Percentiles rank a stretch among this genome's conserved stretches.
Conservation (phyloP, 495 filamentous ascomycete genomes). For the Letharia columbiana region DNA sequence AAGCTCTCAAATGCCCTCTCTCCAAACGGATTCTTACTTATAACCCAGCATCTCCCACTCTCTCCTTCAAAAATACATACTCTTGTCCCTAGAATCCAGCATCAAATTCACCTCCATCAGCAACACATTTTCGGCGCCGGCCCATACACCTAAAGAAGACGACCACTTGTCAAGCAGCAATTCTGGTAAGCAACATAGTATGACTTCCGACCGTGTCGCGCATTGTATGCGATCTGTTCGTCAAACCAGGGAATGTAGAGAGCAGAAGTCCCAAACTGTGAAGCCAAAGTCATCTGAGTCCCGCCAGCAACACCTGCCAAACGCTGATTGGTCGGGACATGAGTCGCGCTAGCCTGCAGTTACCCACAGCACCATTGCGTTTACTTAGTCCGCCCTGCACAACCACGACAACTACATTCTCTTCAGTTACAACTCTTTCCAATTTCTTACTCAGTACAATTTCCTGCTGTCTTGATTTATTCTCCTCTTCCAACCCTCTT, state of each 20-base stretch:
- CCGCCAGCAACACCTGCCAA: background rate
- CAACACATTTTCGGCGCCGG: background rate
- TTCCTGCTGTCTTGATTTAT: background rate
- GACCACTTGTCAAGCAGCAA: background rate
- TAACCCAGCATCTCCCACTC: background rate
- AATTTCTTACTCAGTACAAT: background rate
- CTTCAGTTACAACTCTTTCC: background rate
- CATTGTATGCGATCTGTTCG: background rate
- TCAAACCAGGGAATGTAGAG: background rate
- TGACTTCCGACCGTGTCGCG: background rate
- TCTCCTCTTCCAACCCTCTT: background rate
- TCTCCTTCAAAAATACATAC: background rate
- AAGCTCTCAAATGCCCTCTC: background rate
- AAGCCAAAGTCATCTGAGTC: background rate
- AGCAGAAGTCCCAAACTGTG: background rate
- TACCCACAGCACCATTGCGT: background rate
- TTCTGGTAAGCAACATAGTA: background rate
- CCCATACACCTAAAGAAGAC: background rate
- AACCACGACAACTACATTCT: background rate
- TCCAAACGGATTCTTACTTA: background rate
- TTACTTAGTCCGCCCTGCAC: background rate
- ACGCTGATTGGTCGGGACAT: background rate
- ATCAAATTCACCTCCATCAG: background rate
- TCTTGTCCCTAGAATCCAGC: background rate
- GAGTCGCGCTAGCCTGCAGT: background rate